Base-by-base conservation (phyloP, 202 grass and related monocot genomes). In the Carex sylvatica region DNA sequence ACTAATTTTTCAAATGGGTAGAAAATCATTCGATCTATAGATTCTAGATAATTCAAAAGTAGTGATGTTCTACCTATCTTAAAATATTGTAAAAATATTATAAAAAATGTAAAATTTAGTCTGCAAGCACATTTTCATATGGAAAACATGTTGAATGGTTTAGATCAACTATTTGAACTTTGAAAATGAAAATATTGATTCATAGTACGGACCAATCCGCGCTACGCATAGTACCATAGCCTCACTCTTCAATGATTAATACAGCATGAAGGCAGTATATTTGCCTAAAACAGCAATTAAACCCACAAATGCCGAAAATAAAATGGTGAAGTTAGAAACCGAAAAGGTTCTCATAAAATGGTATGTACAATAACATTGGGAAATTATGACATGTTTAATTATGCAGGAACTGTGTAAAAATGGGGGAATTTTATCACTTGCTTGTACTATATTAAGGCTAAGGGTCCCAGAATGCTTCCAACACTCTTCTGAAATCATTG, bases 401-500 rank as follows among this genome's bases (percentile, higher is more conserved):
- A 82, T 83, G 61, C 90, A 98, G 92, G 95, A 95, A 85, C 78
- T 98, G 38, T 95, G 86, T 86, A 95, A 86, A 87, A 92, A 95
- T 84, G 95, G 95, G 18, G 92, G 92, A 74, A 93, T 98, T 84
- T 79, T 98, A 77, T 91, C 87, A 77, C 87, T 95, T 83, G 93
- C 89, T 36, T 80, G 28, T 66, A 89, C 82, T 56, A 87, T 95
- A 80, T 83, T 98, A 40, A 98, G 88, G 87, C 91, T 98, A 83
- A 81, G 49, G 58, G 60, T 93, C 82, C 91, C 95, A 36, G 84
- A 93, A 74, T 91, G 85, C 87, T 82, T 95, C 36, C 88, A 91
- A 73, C 87, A 87, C 63, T 93, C 89, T 83, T 85, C 52, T 73
- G 91, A 91, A 61, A 84, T 93, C 67, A 72, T 84, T 86, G 74